Evolutionary conservation across 1,284 basidiomycete species (phyloP), one percentile per base, ranked within the genome.

Genomic region (Trichosporon asahii): DNA sequence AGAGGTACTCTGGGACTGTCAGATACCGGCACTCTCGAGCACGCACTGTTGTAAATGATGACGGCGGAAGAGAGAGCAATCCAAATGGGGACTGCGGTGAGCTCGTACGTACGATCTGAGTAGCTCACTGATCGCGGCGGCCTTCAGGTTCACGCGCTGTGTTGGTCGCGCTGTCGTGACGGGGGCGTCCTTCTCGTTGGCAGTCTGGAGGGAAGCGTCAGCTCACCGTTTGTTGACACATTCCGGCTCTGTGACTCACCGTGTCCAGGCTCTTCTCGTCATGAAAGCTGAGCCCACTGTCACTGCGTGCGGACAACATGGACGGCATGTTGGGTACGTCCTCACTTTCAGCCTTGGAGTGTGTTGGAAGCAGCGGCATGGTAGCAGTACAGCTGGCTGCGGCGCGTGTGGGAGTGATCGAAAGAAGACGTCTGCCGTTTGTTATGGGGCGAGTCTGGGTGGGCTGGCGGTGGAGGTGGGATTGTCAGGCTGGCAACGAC

Each of bases 11-110:
- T 81, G 70, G 1, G 2, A 11, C 33, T 2, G 63, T 70, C 65
- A 71, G 68, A 35, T 23, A 3, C 29, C 18, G 11, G 2, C 23
- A 2, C 25, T 15, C 25, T 18, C 8, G 21, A 11, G n/a, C 29
- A 71, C 80, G 33, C 63, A 81, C 80, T 95, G 88, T 98, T 98
- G 88, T 96, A 97, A 72, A 97, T 90, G 85, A 98, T 98, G 78
- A 98, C 95, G 5, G 90, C 83, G 4, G 92, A 93, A 67, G 90
- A 92, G 73, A 97, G 89, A 11, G 89, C 85, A 76, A 98, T 98
- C 95, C 82, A 83, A 55, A 83, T 81, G 1, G 82, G 82, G 37
- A 83, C 82, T 83, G 65, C 18, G 21, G 61, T 73, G 18, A 64
- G 65, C 29, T 33, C 14, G 4, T 4, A n/a, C 31, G 15, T 9